These are phyloP conservation scores for Pseudocercospora pini-densiflorae DNA, from an alignment of 2,329 filamentous ascomycete genomes.

Conservation along the genomic window DNA sequence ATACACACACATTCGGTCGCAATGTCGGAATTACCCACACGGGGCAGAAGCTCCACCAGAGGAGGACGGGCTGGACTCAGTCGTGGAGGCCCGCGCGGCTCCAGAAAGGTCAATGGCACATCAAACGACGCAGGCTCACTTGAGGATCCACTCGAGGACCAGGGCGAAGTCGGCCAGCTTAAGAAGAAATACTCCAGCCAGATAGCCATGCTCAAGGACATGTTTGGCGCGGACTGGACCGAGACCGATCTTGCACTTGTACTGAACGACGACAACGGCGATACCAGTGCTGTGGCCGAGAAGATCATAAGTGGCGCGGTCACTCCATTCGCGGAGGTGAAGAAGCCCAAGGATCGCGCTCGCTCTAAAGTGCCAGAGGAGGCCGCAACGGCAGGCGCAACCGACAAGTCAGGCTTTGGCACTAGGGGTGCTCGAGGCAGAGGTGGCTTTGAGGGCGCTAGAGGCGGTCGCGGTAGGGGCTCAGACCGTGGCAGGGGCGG, in stretches of 20 bases:
- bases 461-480: conserved; percentile 65
- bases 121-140: conserved; percentile 72
- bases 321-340: conserved; percentile 84
- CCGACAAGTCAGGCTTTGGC: conserved; percentile 54
- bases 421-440: conserved; percentile 45
- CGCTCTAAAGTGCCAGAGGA: conserved; percentile 74
- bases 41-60: conserved; percentile 88
- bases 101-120: conserved; percentile 41
- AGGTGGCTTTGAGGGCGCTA: conserved; percentile 56
- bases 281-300: conserved; percentile 72
- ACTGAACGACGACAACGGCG: conserved; percentile 83
- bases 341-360: conserved; percentile 74
- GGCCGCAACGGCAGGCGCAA: conserved; percentile 54
- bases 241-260: conserved; percentile 94
- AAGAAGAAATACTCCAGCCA: conserved; percentile 86
- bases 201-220: conserved; percentile 81
- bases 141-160: conserved; percentile 72
- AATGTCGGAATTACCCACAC: conserved; percentile 93
- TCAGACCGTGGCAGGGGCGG: conserved; percentile 54
- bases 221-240: conserved; percentile 91
- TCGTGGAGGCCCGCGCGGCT: conserved; percentile 54
- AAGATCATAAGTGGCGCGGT: conserved; percentile 81
- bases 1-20: conserved; percentile 31
- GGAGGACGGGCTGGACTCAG: conserved; percentile 76
- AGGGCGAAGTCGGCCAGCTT: conserved; percentile 88